Evolutionary conservation across 179 eudicot genomes (phyloP).

Genomic region (Silene coronaria): DNA sequence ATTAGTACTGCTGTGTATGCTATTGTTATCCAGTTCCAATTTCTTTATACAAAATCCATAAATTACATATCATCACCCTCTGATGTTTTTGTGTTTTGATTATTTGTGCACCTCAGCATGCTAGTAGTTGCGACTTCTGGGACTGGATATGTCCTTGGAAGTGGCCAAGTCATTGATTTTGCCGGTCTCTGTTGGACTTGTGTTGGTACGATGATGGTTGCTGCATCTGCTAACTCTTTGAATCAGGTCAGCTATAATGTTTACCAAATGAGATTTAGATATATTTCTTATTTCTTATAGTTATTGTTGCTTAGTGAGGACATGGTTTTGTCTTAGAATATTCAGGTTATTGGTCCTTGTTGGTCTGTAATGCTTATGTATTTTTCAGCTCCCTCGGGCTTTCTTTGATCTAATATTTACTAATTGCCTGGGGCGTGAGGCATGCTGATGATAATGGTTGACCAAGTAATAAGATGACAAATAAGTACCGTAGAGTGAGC

Average conservation of each 20-base stretch:
- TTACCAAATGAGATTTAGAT: neutral
- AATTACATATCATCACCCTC: no score
- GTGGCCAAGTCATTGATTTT: conserved; percentile 75
- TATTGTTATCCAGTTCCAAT: no score
- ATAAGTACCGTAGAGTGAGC: no score
- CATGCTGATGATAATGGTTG: no score
- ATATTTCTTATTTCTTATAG: neutral
- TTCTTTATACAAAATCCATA: no score
- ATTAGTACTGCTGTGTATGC: no score
- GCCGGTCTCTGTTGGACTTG: conserved; percentile 88
- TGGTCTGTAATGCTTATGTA: no score
- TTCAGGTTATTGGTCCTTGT: neutral
- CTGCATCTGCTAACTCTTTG: conserved; percentile 83
- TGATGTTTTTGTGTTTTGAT: neutral
- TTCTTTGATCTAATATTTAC: no score
- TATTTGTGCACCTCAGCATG: conserved; percentile 48
- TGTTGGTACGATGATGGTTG: conserved; percentile 99
- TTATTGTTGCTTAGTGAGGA: neutral
- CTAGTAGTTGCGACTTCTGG: conserved; percentile 95
- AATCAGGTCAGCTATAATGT: conserved; percentile 62
- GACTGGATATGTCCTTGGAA: conserved; percentile 89
- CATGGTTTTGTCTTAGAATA: neutral
- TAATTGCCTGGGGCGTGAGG: no score
- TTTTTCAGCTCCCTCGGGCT: no score
- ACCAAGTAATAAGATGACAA: no score